Base-by-base conservation (phyloP, 1,284 basidiomycete genomes). In the Rhizopogon parksii region DNA sequence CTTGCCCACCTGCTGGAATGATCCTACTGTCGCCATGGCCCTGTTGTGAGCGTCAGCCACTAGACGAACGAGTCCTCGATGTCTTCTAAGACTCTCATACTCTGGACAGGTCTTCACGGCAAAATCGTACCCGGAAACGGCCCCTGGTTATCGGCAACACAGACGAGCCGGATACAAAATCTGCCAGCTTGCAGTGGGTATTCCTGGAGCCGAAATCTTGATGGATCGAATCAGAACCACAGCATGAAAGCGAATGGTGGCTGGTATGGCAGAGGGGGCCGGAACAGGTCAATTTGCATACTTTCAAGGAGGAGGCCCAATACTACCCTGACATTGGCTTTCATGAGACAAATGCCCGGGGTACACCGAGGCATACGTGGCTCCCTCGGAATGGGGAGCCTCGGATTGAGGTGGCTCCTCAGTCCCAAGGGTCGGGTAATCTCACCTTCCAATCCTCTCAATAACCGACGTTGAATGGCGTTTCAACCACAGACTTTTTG, bases 11-110 rank as follows among this genome's bases (percentile, higher is more conserved):
- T 1, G 61, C 61, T 46, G 68, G 62, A 8, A 51, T 73, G 17
- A 60, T 73, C 15, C 56, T 67, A 17, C 56, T 66, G 49, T 70
- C 67, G 6, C 68, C 68, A 36, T 73, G 69, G 63, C 12, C 30
- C 9, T 32, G 56, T 53, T 51, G 68, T 69, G 34, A 53, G 49
- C 40, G 21, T 47, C 39, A 47, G 36, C 2, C 46, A 55, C 36
- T 45, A 43, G 49, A 56, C 14, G 11, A 51, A 56, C 11, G 36
- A 46, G 25, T 51, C 30, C 37, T 60, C 36, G 35, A 52, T 56
- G 38, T 40, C 24, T 46, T 50, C 46, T 17, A 34, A 25, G 48
- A 52, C 51, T 54, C 52, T 12, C 53, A 58, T 42, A 50, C 12
- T n/a, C 47, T 14, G 52, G 49, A 53, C 55, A 59, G 32, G 53